Base-by-base conservation (phyloP, 768 basidiomycete species). In the Lactarius akahatsu region DNA sequence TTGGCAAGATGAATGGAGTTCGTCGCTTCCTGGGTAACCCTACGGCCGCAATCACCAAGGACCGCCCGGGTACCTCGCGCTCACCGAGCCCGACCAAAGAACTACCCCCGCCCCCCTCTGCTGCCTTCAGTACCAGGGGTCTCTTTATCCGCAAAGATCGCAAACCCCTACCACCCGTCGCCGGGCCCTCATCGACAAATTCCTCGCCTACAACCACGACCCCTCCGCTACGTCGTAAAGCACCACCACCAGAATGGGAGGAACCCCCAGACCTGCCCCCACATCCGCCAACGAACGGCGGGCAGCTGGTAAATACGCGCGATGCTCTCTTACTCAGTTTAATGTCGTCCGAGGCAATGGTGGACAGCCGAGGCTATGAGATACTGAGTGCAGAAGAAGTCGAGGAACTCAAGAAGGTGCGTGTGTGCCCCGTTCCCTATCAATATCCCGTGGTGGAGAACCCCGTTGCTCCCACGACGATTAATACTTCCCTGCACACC, bases 321-420 rank as follows among this genome's bases (percentile, higher is more conserved):
- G 94, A 97, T 72, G 92, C 95, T 68, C 83, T 98, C 56, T 82
- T 98, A 69, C 83, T 97, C 74, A 91, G 91, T 74, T 82, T 99
- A 47, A 79, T 98, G 69, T 91, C 95, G 50, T 94, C 94, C 62
- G 94, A 98, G 77, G 96, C 96, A 5, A 86, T 92, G 50, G 88
- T 98, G n/a, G 94, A 98, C 72, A 92, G 92, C 72, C 86, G 90
- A 36, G 86, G 86, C 55, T 92, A 85, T 73, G 86, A 89, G 61
- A 88, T 97, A 26, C 80, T 96, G 54, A 85, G 82, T 62, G 83
- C 87, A 67, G 89, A 91, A 57, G 85, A 89, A 71, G 85, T 89
- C 18, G 88, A 90, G 64, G 84, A 84, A 38, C 79, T 88, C 69
- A 91, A 89, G 77, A 86, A 86, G 80, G 88, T 87, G 67, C 43